These are phyloP conservation scores for Annona cherimola DNA, from an alignment of 164 flowering plant genomes.

Conservation along the genomic window DNA sequence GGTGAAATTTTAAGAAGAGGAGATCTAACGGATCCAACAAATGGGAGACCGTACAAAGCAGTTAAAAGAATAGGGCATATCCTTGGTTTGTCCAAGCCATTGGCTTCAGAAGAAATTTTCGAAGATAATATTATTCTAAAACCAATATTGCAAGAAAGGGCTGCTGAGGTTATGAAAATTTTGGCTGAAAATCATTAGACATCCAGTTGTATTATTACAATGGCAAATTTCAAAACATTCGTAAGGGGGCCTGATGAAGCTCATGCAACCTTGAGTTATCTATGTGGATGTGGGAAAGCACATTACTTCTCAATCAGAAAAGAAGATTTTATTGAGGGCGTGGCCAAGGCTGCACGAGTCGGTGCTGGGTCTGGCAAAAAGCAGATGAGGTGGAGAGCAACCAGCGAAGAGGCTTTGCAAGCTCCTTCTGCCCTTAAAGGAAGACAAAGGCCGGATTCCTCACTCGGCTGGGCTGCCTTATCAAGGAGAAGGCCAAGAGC, in stretches of 20 bases:
- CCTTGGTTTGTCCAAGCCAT: constrained; percentile 24
- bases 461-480: too few species aligned
- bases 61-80: constrained; percentile 38
- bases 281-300: constrained; percentile 60
- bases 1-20: constrained; percentile 33
- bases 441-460: too few species aligned
- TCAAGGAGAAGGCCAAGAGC: too few species aligned
- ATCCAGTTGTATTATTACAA: constrained; percentile 56
- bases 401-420: too few species aligned
- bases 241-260: constrained; percentile 62
- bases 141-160: constrained; percentile 57
- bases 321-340: constrained; percentile 52
- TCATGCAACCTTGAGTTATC: constrained; percentile 53
- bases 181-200: constrained; percentile 78
- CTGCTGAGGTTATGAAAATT: constrained; percentile 38
- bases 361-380: too few species aligned
- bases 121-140: constrained; percentile 48
- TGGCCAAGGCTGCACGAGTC: too few species aligned
- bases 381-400: too few species aligned
- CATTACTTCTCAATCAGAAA: constrained; percentile 33
- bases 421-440: too few species aligned
- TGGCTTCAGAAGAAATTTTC: constrained; percentile 18
- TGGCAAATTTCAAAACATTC: constrained; percentile 47
- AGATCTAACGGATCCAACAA: too few species aligned
- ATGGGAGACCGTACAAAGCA: constrained; percentile 37